Evolutionary conservation across 2,329 filamentous ascomycete species (phyloP).

Genomic region (Fusarium succisae): DNA sequence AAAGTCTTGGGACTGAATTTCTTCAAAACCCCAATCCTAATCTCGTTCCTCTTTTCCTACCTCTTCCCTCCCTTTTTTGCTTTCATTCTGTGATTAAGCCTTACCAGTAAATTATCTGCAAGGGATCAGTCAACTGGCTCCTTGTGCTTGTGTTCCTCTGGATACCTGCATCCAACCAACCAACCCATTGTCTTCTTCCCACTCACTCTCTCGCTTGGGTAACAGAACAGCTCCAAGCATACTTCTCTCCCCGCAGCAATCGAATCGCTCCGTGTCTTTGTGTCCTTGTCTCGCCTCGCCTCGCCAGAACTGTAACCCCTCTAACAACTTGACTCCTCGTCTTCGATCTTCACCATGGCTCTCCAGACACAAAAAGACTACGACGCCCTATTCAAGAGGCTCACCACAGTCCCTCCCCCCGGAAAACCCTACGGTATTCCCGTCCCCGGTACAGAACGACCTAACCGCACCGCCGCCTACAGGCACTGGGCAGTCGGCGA

Average conservation of each 20-base stretch:
- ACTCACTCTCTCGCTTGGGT: constrained; percentile 2
- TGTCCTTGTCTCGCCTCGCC: constrained; percentile 21
- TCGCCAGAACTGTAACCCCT: constrained; percentile 17
- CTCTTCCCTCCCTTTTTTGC: not conserved
- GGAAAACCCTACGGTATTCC: constrained; percentile 82
- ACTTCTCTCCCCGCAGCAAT: constrained; percentile 9
- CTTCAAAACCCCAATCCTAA: constrained; percentile 34
- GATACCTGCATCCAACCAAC: constrained; percentile 5
- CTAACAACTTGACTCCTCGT: constrained; percentile 1
- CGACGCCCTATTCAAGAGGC: constrained; percentile 59
- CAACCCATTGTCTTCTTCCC: not conserved
- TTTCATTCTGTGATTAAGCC: constrained; percentile 4
- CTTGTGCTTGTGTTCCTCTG: constrained; percentile 24
- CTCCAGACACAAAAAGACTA: constrained; percentile 44
- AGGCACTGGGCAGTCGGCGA: constrained; percentile 83
- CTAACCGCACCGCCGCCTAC: constrained; percentile 80
- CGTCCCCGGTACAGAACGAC: constrained; percentile 76
- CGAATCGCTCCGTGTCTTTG: constrained; percentile 1
- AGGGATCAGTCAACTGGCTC: not conserved
- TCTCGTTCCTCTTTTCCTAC: constrained; percentile 11
- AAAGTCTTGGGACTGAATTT: not conserved
- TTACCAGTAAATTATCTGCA: constrained; percentile 1
- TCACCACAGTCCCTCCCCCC: constrained; percentile 71
- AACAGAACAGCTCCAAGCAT: constrained; percentile 8
- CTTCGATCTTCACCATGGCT: constrained; percentile 44